phyloP scores from a whole-genome alignment of 129 eudicot genomes.

The Lactuca saligna region DNA sequence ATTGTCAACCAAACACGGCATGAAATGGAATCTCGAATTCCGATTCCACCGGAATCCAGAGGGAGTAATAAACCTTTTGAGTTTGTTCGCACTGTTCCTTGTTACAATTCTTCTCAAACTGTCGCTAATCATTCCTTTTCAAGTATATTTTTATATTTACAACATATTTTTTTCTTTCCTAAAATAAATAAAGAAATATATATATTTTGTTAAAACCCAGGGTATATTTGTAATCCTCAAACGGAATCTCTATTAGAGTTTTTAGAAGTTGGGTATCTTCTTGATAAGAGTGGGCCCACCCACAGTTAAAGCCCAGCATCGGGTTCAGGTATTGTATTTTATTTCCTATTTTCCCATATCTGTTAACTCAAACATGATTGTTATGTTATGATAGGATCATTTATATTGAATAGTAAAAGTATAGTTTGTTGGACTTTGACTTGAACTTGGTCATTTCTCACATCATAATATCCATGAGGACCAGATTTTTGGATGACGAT shows the following conservation, averaged over 20 bases:
- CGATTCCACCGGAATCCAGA: conserved; percentile 55
- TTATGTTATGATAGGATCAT: background rate
- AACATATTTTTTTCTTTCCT: too few species aligned
- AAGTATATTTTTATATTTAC: conserved; percentile 34
- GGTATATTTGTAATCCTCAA: conserved; percentile 75
- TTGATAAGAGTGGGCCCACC: conserved; percentile 42
- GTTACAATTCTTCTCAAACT: conserved; percentile 48
- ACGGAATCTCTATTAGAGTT: conserved; percentile 67
- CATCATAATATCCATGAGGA: background rate
- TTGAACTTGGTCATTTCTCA: background rate
- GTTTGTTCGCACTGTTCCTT: conserved; percentile 67
- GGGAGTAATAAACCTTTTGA: conserved; percentile 72
- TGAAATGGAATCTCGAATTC: conserved; percentile 56
- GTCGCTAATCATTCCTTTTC: conserved; percentile 37
- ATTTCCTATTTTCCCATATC: too few species aligned
- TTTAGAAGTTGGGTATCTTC: conserved; percentile 71
- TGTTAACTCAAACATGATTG: background rate
- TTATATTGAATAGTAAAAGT: background rate
- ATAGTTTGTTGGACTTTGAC: background rate
- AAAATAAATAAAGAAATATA: too few species aligned
- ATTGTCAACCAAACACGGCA: conserved; percentile 1
- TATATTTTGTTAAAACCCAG: conserved; percentile 32
- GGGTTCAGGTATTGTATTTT: background rate
- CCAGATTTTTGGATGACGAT: background rate
- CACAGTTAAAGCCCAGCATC: conserved; percentile 33